Base-by-base conservation (phyloP, 108 stramenopile genomes). In the Fragilariopsis cylindrus region DNA sequence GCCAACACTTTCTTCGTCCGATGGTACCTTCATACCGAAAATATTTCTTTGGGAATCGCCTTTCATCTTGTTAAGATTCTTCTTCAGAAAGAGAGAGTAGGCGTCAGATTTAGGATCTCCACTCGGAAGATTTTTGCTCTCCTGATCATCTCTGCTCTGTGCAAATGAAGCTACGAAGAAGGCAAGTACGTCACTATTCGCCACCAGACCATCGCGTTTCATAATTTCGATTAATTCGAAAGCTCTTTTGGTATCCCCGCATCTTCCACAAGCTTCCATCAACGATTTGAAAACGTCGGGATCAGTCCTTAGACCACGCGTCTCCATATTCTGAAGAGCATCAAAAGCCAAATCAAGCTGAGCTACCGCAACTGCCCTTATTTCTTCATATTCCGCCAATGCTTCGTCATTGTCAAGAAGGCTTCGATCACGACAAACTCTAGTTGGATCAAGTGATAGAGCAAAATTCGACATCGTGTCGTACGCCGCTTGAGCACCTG, bases 231-330 rank as follows among this genome's bases (percentile, higher is more conserved):
- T 85, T 58, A 96, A 77, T 65, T 86, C 76, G 11, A 82, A 70
- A 45, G 92, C 95, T 40, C 91, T 82, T 50, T 82, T 79, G 6
- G 91, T 78, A 68, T 91, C 86, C 1, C 91, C 91, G 72, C 95
- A 96, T 42, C 92, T 73, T 43, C 91, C 91, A 62, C 92, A 94
- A 2, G 95, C 91, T 45, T 91, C 91, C 81, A 96, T 96, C 46
- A 96, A 73, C 13, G 82, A 81, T 70, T 87, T 87, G 86, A 88
- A 92, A 4, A 79, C 82, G 60, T 91, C 87, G 4, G 86, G 74
- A 69, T 96, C 92, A 9, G 83, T 57, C 58, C 79, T 58, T 8
- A 94, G 69, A 48, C 84, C 86, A 44, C 95, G 64, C 48, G 57
- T 50, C 65, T 76, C 75, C 91, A 91, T 87, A 72, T 81, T 84